These are phyloP conservation scores for Thielaviopsis cerberus DNA, from an alignment of 2,329 filamentous ascomycete species.

Conservation along the genomic window DNA sequence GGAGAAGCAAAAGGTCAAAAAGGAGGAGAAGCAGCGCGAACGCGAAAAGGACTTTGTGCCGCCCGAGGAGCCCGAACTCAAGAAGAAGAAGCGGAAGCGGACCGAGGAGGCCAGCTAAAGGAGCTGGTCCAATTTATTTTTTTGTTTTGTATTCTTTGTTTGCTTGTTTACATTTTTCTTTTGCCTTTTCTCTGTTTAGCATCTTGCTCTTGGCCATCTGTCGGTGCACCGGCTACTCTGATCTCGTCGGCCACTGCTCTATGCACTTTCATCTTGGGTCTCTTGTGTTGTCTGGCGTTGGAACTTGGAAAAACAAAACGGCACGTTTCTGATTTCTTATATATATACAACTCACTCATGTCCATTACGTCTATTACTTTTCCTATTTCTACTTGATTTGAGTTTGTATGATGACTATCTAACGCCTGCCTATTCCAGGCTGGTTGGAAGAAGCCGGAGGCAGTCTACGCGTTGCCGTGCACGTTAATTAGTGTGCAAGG, in stretches of 20 bases:
- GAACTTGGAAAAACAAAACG: neutral
- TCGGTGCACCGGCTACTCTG: no score
- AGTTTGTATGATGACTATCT: no score
- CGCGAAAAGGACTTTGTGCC: slow-evolving; percentile 72
- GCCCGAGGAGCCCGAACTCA: slow-evolving; percentile 53
- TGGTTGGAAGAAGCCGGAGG: no score
- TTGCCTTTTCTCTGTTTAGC: neutral
- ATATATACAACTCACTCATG: neutral
- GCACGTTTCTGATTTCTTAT: neutral
- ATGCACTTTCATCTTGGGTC: neutral
- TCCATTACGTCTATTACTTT: neutral
- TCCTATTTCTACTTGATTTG: no score
- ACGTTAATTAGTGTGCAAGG: no score
- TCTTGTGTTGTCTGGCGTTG: slow-evolving; percentile 1
- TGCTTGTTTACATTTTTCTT: neutral
- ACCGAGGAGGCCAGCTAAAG: slow-evolving; percentile 14
- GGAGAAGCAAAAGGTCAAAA: slow-evolving; percentile 72
- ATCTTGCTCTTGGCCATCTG: neutral
- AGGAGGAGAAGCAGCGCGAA: slow-evolving; percentile 72
- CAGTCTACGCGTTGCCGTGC: no score
- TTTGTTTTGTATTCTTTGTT: slow-evolving; percentile 6
- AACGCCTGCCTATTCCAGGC: no score
- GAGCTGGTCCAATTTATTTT: slow-evolving; percentile 12
- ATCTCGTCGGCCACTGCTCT: neutral
- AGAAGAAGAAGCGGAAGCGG: slow-evolving; percentile 43